A percentile compares a stretch with the other conserved stretches of the same genome.
These are phyloP conservation scores for Saccharomyces pastorianus DNA, from an alignment of 1,139 yeast genomes.

Conservation along the genomic window DNA sequence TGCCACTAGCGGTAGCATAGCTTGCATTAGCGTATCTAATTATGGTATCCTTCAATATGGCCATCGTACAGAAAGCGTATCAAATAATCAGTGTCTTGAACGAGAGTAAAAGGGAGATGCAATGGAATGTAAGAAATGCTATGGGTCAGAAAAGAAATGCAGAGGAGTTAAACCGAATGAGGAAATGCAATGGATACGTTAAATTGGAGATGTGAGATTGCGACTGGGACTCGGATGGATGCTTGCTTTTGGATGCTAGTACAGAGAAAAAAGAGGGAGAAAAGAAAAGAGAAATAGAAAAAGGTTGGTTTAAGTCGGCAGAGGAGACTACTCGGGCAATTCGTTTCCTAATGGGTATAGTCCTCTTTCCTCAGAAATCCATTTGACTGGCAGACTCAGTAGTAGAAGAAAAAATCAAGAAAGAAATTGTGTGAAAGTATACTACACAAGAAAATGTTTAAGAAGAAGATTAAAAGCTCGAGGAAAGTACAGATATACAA, in stretches of 20 bases:
- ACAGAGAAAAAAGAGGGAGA: not conserved
- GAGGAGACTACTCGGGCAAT: not conserved
- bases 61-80: not conserved
- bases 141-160: not conserved
- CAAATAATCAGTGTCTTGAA: not conserved
- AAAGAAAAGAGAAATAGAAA: not conserved
- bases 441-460: not conserved
- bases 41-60: not conserved
- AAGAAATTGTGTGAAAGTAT: not conserved
- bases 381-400: not conserved
- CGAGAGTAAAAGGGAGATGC: conserved; percentile 1
- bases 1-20: not conserved
- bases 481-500: not conserved
- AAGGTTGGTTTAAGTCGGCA: not conserved
- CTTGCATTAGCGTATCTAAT: not conserved
- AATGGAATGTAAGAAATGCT: not conserved
- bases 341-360: not conserved
- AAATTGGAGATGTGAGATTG: not conserved
- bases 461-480: not conserved
- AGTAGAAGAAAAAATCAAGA: not conserved
- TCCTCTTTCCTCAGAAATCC: not conserved
- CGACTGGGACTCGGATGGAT: not conserved
- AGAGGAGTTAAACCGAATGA: not conserved
- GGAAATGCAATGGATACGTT: not conserved
- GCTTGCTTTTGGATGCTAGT: not conserved